Conservation (phyloP, 805 yeast genomes). For the Myxozyma kluyveri region DNA sequence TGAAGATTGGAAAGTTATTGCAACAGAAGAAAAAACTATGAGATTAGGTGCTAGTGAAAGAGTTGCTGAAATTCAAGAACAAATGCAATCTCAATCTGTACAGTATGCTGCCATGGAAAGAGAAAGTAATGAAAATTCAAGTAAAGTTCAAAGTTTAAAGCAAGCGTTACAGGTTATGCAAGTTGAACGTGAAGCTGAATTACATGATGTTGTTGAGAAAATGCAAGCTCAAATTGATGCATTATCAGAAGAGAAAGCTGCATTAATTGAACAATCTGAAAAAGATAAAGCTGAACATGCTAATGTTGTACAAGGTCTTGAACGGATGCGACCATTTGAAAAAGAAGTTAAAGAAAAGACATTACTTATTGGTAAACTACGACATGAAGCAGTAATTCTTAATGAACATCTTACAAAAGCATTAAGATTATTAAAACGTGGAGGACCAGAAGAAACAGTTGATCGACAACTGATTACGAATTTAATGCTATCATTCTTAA, state of each 20-base stretch:
- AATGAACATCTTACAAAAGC: slow-evolving; percentile 97
- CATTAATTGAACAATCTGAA: slow-evolving; percentile 37
- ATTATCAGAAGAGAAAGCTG: slow-evolving; percentile 20
- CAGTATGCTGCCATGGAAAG: slow-evolving; percentile 4
- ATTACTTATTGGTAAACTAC: slow-evolving; percentile 77
- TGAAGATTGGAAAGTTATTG: slow-evolving; percentile 38
- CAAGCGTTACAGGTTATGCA: slow-evolving; percentile 35
- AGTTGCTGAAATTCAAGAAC: slow-evolving; percentile 37
- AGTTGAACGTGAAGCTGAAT: slow-evolving; percentile 32
- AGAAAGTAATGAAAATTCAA: slow-evolving; percentile 12
- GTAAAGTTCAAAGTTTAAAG: slow-evolving; percentile 36
- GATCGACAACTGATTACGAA: slow-evolving; percentile 73
- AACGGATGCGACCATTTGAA: slow-evolving; percentile 44
- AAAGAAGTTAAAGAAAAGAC: slow-evolving; percentile 66
- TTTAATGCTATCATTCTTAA: slow-evolving; percentile 76
- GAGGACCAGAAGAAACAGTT: slow-evolving; percentile 42
- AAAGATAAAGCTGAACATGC: slow-evolving; percentile 17
- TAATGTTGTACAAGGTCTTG: slow-evolving; percentile 28
- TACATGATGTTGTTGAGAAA: slow-evolving; percentile 39
- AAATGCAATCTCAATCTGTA: slow-evolving; percentile 32
- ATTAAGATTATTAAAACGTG: slow-evolving; percentile 73
- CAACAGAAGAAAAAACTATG: slow-evolving; percentile 39
- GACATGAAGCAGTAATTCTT: slow-evolving; percentile 90
- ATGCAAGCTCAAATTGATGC: slow-evolving; percentile 27
- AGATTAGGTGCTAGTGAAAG: slow-evolving; percentile 23